phyloP scores from a whole-genome alignment of 306 rosid species.

The Hippophae rhamnoides region DNA sequence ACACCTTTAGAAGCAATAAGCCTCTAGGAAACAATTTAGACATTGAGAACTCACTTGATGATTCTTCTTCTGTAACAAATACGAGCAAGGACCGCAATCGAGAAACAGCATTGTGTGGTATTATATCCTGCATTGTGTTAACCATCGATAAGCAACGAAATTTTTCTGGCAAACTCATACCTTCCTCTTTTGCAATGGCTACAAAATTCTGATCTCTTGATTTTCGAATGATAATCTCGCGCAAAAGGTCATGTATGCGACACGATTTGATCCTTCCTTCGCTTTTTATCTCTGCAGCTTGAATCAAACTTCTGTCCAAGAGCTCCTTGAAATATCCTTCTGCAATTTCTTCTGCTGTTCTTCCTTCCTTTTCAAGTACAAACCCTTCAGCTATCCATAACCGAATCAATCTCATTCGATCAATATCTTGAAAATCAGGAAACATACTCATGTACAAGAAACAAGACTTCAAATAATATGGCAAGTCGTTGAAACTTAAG shows the following conservation, averaged over 20 bases:
- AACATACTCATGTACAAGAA: constrained; percentile 44
- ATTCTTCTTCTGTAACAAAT: constrained; percentile 32
- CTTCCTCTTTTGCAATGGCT: constrained; percentile 30
- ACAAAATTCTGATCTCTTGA: constrained; percentile 46
- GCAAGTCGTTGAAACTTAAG: constrained; percentile 51
- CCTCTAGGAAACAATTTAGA: constrained; percentile 8
- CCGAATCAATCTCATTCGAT: constrained; percentile 38
- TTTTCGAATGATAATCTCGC: constrained; percentile 40
- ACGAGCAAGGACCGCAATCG: constrained; percentile 52
- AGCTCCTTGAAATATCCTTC: constrained; percentile 49
- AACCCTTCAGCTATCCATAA: constrained; percentile 64
- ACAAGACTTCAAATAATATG: constrained; percentile 53
- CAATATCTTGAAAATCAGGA: constrained; percentile 28
- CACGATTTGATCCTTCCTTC: constrained; percentile 16
- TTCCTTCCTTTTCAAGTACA: constrained; percentile 36
- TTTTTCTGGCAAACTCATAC: constrained; percentile 28
- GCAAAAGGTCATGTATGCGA: constrained; percentile 40
- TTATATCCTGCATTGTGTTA: constrained; percentile 23
- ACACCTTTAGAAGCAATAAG: constrained; percentile 23
- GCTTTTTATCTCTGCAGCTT: constrained; percentile 11
- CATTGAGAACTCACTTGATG: constrained; percentile 14
- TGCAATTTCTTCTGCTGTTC: constrained; percentile 46
- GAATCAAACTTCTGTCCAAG: constrained; percentile 42
- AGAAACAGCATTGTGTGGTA: constrained; percentile 21
- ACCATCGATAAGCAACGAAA: constrained; percentile 39